phyloP scores from a whole-genome alignment of 306 rosid genomes.

The Arachis stenosperma region DNA sequence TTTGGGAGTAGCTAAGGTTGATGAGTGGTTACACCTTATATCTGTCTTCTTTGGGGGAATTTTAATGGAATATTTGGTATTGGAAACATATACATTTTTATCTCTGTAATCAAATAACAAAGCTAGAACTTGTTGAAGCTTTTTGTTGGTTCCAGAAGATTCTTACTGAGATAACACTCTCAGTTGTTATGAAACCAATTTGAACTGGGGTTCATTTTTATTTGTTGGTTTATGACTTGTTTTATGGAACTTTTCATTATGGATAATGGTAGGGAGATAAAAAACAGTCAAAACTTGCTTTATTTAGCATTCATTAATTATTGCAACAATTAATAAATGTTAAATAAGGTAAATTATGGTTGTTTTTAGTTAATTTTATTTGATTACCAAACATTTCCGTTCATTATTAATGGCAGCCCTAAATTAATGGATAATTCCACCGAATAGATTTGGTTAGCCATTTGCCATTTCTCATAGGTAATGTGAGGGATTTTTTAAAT shows the following conservation, averaged over 20 bases:
- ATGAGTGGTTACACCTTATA: conserved; percentile 18
- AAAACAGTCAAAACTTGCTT: too few species aligned
- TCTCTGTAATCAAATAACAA: conserved; percentile 27
- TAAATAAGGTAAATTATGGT: too few species aligned
- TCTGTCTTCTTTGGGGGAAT: neutral
- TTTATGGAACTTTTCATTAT: neutral
- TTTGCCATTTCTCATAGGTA: too few species aligned
- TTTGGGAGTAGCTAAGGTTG: conserved; percentile 57
- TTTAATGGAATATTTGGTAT: conserved; percentile 28
- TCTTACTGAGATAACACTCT: neutral
- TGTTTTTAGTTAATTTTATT: too few species aligned
- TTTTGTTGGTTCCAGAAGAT: conserved; percentile 18
- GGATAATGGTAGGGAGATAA: too few species aligned
- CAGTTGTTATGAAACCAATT: conserved; percentile 24
- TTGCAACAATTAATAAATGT: too few species aligned
- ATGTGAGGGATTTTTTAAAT: too few species aligned
- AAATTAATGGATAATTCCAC: too few species aligned
- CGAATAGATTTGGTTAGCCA: too few species aligned
- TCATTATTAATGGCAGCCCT: too few species aligned
- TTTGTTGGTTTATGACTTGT: neutral
- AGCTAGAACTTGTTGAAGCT: conserved; percentile 36
- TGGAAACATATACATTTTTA: neutral
- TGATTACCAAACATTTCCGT: too few species aligned
- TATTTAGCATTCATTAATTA: too few species aligned
- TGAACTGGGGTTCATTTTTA: neutral